A percentile compares a stretch with the other conserved stretches of the same genome.
phyloP scores from a whole-genome alignment of 805 yeast species.

The Priceomyces carsonii region DNA sequence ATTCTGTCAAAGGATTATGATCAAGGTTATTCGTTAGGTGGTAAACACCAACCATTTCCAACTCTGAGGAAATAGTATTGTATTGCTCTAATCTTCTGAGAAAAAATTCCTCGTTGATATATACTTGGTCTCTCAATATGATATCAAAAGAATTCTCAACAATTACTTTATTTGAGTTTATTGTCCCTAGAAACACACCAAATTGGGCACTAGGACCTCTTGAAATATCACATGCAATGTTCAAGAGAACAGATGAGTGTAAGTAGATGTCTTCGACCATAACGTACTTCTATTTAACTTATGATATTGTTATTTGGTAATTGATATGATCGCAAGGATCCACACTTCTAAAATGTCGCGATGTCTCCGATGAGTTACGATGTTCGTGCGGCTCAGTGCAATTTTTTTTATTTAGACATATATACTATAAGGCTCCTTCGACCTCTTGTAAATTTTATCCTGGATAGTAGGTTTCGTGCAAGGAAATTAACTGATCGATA shows the following conservation, averaged over 20 bases:
- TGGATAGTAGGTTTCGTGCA: too few species aligned
- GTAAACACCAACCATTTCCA: slow-evolving; percentile 32
- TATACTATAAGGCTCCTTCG: too few species aligned
- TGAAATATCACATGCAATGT: slow-evolving; percentile 29
- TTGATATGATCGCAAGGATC: too few species aligned
- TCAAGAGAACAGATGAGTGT: slow-evolving; percentile 30
- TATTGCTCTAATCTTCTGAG: slow-evolving; percentile 27
- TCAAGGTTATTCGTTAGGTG: slow-evolving; percentile 6
- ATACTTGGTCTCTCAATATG: slow-evolving; percentile 12
- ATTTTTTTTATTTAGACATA: too few species aligned
- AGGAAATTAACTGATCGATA: too few species aligned
- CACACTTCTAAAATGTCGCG: slow-evolving; percentile 4
- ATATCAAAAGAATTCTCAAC: slow-evolving; percentile 31
- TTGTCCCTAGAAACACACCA: slow-evolving; percentile 33
- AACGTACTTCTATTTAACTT: too few species aligned
- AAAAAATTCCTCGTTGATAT: slow-evolving; percentile 25
- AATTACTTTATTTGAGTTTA: slow-evolving; percentile 9
- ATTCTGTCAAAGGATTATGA: slow-evolving; percentile 6
- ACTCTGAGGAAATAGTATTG: slow-evolving; percentile 27
- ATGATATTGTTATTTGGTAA: too few species aligned
- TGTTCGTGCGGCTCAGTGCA: slow-evolving; percentile 7
- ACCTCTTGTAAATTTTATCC: too few species aligned
- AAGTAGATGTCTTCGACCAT: slow-evolving; percentile 6
- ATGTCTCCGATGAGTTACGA: too few species aligned
- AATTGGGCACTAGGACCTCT: slow-evolving; percentile 17